Evolutionary conservation across 305 asterid genomes (phyloP).

Genomic region (Fraxinus dipetala): DNA sequence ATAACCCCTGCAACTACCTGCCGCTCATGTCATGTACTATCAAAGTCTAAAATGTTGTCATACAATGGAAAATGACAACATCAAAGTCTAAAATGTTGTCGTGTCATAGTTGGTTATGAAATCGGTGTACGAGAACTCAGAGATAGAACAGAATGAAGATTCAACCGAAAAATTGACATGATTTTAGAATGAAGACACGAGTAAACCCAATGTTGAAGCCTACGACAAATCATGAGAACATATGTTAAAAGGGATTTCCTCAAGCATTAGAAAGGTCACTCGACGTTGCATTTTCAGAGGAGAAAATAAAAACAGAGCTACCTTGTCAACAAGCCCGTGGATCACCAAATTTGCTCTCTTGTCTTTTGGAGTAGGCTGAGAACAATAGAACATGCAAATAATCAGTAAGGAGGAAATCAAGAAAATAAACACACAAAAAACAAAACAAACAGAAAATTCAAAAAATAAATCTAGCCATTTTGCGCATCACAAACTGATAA

Average conservation of each 20-base stretch:
- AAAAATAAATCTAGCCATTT: background rate
- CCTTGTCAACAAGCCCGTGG: constrained; percentile 93
- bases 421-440: background rate
- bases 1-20: constrained; percentile 87
- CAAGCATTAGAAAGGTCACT: background rate
- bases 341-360: constrained; percentile 91
- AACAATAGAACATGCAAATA: background rate
- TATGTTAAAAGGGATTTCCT: background rate
- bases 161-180: background rate
- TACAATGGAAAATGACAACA: constrained; percentile 25
- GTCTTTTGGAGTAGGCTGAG: constrained; percentile 76
- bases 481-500: background rate
- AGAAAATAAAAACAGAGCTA: constrained; percentile 15
- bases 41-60: background rate
- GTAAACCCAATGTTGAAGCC: background rate
- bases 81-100: background rate
- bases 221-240: background rate
- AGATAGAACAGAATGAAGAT: background rate
- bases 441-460: background rate
- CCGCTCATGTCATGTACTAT: background rate
- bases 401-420: background rate
- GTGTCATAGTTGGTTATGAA: background rate
- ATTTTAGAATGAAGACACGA: background rate
- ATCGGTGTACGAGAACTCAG: background rate
- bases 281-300: background rate